A percentile compares a stretch with the other conserved stretches of the same genome.
These are phyloP conservation scores for Lipomyces starkeyi DNA, from an alignment of 805 yeast genomes.

Conservation along the genomic window DNA sequence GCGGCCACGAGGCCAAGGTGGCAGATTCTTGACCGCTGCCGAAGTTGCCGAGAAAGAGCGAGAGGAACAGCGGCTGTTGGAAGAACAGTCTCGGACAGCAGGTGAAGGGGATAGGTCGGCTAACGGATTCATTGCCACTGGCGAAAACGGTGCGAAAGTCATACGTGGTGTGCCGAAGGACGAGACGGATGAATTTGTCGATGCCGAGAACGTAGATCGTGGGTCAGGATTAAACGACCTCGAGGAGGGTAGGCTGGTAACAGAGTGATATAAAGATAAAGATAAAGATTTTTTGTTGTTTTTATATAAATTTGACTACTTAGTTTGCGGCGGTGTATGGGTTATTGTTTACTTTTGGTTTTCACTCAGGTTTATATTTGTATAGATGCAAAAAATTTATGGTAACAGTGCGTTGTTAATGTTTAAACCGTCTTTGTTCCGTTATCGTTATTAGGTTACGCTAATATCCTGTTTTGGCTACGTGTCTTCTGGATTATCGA, in stretches of 20 bases:
- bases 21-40: constrained; percentile 94
- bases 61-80: constrained; percentile 40
- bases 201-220: not conserved
- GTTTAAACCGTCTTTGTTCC: not conserved
- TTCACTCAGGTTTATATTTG: not conserved
- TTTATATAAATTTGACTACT: not conserved
- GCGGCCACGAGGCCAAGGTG: constrained; percentile 98
- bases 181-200: not conserved
- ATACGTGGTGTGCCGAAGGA: not conserved
- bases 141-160: not conserved
- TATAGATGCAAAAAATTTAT: not conserved
- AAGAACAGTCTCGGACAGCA: not conserved
- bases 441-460: not conserved
- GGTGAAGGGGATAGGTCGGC: not conserved
- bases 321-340: not conserved
- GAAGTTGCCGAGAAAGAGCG: constrained; percentile 66
- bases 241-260: not conserved
- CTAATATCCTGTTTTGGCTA: not conserved
- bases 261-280: not conserved
- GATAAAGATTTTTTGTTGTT: not conserved
- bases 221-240: not conserved
- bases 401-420: not conserved
- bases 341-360: not conserved
- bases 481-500: not conserved
- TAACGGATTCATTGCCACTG: not conserved